Evolutionary conservation across 306 rosid genomes (phyloP), one percentile per base, ranked within the genome.

Genomic region (Cicer arietinum): DNA sequence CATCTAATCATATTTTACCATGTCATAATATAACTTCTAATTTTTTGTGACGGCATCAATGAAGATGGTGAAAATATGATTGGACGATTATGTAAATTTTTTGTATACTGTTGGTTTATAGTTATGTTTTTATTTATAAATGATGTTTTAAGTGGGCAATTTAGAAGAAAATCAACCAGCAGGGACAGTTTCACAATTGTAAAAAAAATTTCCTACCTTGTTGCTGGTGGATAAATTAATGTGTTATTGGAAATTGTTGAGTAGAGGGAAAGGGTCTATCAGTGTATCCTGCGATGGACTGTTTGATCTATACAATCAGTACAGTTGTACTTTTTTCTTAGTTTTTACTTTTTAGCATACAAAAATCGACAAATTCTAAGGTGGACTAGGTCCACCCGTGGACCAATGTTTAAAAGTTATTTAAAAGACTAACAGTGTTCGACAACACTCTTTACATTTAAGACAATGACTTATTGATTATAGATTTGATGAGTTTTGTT

Each of bases 171-270:
- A 60, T 60, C 11, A 60, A 60, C 17, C 18, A 60, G 10, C 11
- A 54, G 73, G 71, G 73, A 69, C 59, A 69, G 42, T 74, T 62
- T 79, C 39, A 74, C 48, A 77, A 43, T 52, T 71, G 67, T 68
- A 46, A 40, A 79, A 79, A 57, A 65, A 22, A 5, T 43, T 73
- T 41, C 53, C 76, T 57, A 35, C 77, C 46, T 53, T 74, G 63
- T 74, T 78, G 51, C 58, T 52, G 74, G 65, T 59, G 39, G 59
- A 39, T 44, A 41, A 54, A 17, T 57, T 44, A n/a, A 44, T 41
- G 35, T 59, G 47, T 67, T 37, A 22, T 67, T 35, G 66, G 65
- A 48, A 58, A 57, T 44, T 80, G 43, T 77, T 73, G 40, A 52
- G 12, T 64, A 70, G 61, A 37, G 17, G 61, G 70, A 18, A 76